Evolutionary conservation across 116 monocot species (phyloP).

Genomic region (Dioscorea cayenensis): DNA sequence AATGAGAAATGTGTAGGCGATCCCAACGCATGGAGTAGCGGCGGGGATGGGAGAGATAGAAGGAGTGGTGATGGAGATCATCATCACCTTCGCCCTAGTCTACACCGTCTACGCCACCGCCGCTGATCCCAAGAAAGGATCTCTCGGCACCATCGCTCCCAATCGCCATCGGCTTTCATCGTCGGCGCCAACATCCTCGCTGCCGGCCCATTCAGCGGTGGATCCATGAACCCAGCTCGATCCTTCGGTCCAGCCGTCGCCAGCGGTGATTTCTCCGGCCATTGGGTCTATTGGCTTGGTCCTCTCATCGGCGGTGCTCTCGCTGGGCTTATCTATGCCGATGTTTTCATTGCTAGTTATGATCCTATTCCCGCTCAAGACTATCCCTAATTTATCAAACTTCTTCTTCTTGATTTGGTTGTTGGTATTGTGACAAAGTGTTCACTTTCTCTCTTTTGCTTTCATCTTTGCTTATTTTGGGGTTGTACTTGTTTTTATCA

Average conservation of each 20-base stretch:
- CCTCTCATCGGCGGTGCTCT: slow-evolving; percentile 32
- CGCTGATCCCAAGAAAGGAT: slow-evolving; percentile 41
- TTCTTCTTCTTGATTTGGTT: neutral
- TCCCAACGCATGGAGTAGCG: slow-evolving; percentile 50
- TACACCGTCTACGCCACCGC: slow-evolving; percentile 56
- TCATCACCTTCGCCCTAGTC: slow-evolving; percentile 42
- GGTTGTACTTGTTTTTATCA: no score
- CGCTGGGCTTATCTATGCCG: slow-evolving; percentile 30
- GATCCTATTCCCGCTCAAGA: slow-evolving; percentile 20
- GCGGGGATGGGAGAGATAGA: slow-evolving; percentile 34
- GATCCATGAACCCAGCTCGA: slow-evolving; percentile 33
- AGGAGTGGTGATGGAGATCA: slow-evolving; percentile 33
- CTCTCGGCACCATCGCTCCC: slow-evolving; percentile 33
- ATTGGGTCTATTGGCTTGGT: slow-evolving; percentile 47
- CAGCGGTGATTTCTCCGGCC: slow-evolving; percentile 18
- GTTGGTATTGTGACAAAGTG: neutral
- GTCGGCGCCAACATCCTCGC: slow-evolving; percentile 44
- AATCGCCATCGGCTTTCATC: slow-evolving; percentile 47
- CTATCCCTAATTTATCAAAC: slow-evolving; percentile 5
- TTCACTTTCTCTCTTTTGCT: no score
- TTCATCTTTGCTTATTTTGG: no score
- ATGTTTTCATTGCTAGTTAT: slow-evolving; percentile 29
- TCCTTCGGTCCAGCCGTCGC: slow-evolving; percentile 35
- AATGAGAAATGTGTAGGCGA: slow-evolving; percentile 13
- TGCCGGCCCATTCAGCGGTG: slow-evolving; percentile 38